Evolutionary conservation across 179 eudicot species (phyloP), one percentile per base, ranked within the genome.

Genomic region (Silene noctiflora): DNA sequence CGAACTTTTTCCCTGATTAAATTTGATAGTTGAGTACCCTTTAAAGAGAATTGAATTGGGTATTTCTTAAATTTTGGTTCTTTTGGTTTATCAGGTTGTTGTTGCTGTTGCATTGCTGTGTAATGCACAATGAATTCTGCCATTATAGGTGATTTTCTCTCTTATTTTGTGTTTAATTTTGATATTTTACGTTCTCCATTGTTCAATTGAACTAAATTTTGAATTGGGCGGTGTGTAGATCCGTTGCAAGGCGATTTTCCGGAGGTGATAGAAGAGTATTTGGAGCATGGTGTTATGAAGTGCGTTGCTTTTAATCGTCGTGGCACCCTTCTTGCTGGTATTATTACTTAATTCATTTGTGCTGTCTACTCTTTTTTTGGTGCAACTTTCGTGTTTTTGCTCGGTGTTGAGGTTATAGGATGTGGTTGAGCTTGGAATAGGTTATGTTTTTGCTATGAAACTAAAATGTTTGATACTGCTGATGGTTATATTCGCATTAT

Each of bases 281-380:
- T 96, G 83, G 91, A 96, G 78, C 87, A 87, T 86, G 99, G 99
- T 70, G 72, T 86, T 48, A 91, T 85, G 96, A 96, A 96, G 78
- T 96, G 99, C 79, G 85, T 93, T 66, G 94, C 99, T 78, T 96
- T 96, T 74, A 96, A 96, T 86, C 97, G 99, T 73, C 88, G 94
- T 0, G 99, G 98, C 76, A 96, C 98, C 25, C 94, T 96, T 85
- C 96, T 96, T 74, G 99, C 99, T 73, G 99, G 99, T 96, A 91
- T 55, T 71, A 5, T 48, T 17, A 42, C 11, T 13, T 44, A 20
- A 0, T 44, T 42, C 9, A 7, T 8, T 7, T 42, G 12, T 42
- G 11, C 48, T 42, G 48, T 22, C 14, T 29, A 8, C 8, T 0
- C 61, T 33, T n/a, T 55, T 55, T 24, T 9, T n/a, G n/a, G 63